Conservation (phyloP, 1,284 basidiomycete species). For the Naganishia sp. region DNA sequence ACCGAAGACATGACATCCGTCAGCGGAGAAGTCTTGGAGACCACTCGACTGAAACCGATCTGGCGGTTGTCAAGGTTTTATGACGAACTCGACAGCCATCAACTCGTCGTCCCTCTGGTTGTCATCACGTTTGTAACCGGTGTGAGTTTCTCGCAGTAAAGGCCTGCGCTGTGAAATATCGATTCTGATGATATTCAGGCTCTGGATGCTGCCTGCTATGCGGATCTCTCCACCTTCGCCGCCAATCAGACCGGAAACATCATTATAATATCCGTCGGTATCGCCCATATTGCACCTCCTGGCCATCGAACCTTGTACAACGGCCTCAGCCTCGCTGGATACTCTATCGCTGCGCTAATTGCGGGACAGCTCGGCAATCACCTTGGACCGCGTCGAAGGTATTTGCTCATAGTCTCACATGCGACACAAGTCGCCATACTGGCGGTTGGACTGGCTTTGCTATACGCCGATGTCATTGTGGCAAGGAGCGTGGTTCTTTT, state of each 20-base stretch:
- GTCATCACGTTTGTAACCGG: slow-evolving; percentile 17
- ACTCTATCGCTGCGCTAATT: slow-evolving; percentile 47
- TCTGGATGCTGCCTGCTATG: slow-evolving; percentile 52
- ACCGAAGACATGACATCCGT: too few relatives aligned
- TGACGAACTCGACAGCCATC: slow-evolving; percentile 11
- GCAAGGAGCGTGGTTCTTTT: slow-evolving; percentile 45
- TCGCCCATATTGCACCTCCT: slow-evolving; percentile 38
- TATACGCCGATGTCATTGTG: slow-evolving; percentile 35
- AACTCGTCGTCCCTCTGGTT: slow-evolving; percentile 13
- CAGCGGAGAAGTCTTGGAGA: too few relatives aligned
- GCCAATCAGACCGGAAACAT: slow-evolving; percentile 50
- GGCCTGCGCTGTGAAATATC: neutral
- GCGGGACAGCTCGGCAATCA: slow-evolving; percentile 38
- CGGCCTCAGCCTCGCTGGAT: slow-evolving; percentile 45
- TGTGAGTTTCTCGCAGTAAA: neutral
- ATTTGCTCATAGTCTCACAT: slow-evolving; percentile 10
- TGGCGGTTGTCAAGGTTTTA: neutral
- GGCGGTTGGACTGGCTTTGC: slow-evolving; percentile 27
- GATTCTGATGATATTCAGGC: slow-evolving; percentile 33
- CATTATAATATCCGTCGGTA: slow-evolving; percentile 47
- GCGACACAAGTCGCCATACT: slow-evolving; percentile 8
- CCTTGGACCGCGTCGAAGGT: slow-evolving; percentile 36
- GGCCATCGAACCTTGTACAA: slow-evolving; percentile 41
- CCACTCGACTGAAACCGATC: neutral
- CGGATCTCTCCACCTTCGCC: slow-evolving; percentile 51